Percentiles rank a stretch among this genome's conserved stretches.
Evolutionary conservation across 345 rosid species (phyloP).

Genomic region (Clarkia xantiana): DNA sequence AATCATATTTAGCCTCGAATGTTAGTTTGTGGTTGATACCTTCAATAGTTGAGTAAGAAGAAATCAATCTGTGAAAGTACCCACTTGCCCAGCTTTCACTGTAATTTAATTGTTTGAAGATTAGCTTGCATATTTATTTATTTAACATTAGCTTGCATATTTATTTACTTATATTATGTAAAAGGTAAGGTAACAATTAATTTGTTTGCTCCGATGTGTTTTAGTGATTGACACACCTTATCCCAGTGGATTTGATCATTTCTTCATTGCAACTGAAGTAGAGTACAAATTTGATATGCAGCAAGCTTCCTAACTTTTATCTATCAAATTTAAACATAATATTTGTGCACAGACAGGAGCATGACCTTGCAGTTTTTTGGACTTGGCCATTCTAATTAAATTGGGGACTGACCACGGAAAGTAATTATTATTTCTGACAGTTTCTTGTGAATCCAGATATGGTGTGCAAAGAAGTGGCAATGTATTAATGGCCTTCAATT

Average conservation of each 20-base stretch:
- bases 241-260: slow-evolving; percentile 94
- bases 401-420: neutral
- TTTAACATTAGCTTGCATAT: neutral
- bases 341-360: slow-evolving; percentile 39
- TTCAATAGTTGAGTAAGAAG: too few relatives aligned
- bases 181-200: slow-evolving; percentile 3
- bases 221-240: slow-evolving; percentile 95
- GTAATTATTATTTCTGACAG: slow-evolving; percentile 12
- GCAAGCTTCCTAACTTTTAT: slow-evolving; percentile 6
- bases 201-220: slow-evolving; percentile 18
- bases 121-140: too few relatives aligned
- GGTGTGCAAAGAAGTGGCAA: slow-evolving; percentile 89
- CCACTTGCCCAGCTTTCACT: too few relatives aligned
- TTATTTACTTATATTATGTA: neutral
- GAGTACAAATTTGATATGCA: slow-evolving; percentile 87
- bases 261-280: slow-evolving; percentile 89
- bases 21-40: too few relatives aligned
- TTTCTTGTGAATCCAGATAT: slow-evolving; percentile 62
- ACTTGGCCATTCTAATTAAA: slow-evolving; percentile 76
- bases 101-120: too few relatives aligned
- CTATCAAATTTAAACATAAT: neutral
- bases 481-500: slow-evolving; percentile 78
- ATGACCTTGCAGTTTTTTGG: slow-evolving; percentile 88
- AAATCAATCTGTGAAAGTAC: too few relatives aligned
- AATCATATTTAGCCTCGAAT: too few relatives aligned